Percentiles rank a stretch among this genome's conserved stretches.
Evolutionary conservation across 164 flowering plant species (phyloP).

Genomic region (Magnolia kwangsiensis): DNA sequence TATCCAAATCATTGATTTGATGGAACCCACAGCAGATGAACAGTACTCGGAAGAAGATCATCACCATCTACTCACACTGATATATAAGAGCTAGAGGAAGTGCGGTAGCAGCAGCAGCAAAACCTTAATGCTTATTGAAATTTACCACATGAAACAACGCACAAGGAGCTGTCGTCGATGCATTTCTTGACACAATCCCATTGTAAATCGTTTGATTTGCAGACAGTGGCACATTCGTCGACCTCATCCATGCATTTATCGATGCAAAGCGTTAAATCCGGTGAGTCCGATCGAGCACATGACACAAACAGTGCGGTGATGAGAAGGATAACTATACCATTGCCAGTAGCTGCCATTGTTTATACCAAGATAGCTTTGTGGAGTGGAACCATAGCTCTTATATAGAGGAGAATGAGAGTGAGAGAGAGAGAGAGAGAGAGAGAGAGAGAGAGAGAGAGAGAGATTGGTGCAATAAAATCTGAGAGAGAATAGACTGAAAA

Average conservation of each 20-base stretch:
- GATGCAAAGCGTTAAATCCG: neutral
- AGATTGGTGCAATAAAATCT: neutral
- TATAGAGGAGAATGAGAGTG: too few species aligned
- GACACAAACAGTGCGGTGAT: neutral
- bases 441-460: too few species aligned
- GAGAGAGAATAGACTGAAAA: neutral
- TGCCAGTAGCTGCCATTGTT: neutral
- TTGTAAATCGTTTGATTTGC: neutral
- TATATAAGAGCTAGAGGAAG: too few species aligned
- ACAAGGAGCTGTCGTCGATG: neutral
- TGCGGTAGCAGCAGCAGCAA: too few species aligned
- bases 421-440: neutral
- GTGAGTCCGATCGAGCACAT: neutral
- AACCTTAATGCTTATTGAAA: too few species aligned
- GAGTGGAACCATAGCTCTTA: too few species aligned
- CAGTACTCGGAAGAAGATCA: too few species aligned
- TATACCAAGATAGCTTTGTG: too few species aligned
- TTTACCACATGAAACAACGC: neutral
- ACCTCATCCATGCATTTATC: neutral
- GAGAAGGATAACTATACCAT: neutral
- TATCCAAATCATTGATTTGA: too few species aligned
- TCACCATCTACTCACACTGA: too few species aligned
- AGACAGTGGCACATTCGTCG: neutral
- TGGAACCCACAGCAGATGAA: too few species aligned
- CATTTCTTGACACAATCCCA: neutral